These are phyloP conservation scores for Mimosa pudica DNA, from an alignment of 306 rosid genomes.

Conservation along the genomic window DNA sequence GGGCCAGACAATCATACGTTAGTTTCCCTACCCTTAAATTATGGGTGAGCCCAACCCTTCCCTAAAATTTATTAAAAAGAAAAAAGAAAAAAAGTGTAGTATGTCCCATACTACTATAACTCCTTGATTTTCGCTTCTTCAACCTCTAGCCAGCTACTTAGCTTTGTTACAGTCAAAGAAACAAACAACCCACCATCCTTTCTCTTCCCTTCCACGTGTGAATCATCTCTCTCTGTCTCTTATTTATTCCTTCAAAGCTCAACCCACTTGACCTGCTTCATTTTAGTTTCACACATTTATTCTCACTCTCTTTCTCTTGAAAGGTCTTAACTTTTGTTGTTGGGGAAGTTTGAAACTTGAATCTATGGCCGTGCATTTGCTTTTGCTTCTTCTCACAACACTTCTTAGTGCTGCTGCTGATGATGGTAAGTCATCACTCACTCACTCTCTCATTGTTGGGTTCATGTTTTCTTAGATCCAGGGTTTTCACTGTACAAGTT, in stretches of 20 bases:
- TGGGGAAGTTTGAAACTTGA: constrained; percentile 19
- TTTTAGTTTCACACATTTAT: constrained; percentile 32
- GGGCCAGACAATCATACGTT: too few species aligned
- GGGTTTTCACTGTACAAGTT: constrained; percentile 8
- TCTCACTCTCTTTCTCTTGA: constrained; percentile 27
- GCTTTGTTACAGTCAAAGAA: constrained; percentile 30
- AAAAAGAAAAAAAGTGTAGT: neutral
- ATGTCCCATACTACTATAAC: neutral
- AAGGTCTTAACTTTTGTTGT: neutral
- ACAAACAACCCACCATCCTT: constrained; percentile 11
- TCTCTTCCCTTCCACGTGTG: constrained; percentile 75
- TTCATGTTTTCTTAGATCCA: constrained; percentile 26
- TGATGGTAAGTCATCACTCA: constrained; percentile 45
- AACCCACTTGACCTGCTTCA: constrained; percentile 38
- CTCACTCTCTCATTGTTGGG: constrained; percentile 15
- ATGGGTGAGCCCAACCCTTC: too few species aligned
- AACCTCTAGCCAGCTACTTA: neutral
- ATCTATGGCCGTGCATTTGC: constrained; percentile 60
- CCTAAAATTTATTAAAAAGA: too few species aligned
- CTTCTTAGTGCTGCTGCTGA: constrained; percentile 49
- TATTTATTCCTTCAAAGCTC: constrained; percentile 56
- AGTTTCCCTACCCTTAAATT: too few species aligned
- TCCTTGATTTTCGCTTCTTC: constrained; percentile 24
- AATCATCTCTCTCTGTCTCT: constrained; percentile 29
- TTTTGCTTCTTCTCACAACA: constrained; percentile 57